phyloP scores from a whole-genome alignment of 2,329 filamentous ascomycete genomes.

The Botrytis fabae region DNA sequence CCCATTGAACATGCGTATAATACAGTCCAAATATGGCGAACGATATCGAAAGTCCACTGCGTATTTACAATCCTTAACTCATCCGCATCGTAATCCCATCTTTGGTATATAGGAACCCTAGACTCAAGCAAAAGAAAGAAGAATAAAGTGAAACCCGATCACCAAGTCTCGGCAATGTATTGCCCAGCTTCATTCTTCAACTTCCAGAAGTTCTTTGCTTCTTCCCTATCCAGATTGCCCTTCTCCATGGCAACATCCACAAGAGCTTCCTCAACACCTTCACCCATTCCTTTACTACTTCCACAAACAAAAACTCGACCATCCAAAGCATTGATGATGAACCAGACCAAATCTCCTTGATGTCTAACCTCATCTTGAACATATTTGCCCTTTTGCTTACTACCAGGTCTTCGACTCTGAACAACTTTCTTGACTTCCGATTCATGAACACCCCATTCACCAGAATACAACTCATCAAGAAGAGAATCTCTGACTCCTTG shows the following conservation, averaged over 20 bases:
- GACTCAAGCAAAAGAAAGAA: background rate
- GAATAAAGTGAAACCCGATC: conserved; percentile 24
- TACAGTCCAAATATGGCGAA: background rate
- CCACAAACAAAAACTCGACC: conserved; percentile 96
- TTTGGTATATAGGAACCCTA: background rate
- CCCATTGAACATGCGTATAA: background rate
- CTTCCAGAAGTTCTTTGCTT: conserved; percentile 85
- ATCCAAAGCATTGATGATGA: conserved; percentile 93
- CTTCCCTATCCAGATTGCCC: conserved; percentile 78
- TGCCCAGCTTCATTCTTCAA: conserved; percentile 90
- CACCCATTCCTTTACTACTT: conserved; percentile 94
- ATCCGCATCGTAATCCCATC: background rate
- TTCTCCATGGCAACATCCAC: conserved; percentile 91
- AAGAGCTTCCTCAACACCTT: conserved; percentile 86
- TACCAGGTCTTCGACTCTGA: conserved; percentile 64
- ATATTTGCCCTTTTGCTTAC: conserved; percentile 68
- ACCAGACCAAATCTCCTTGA: conserved; percentile 97
- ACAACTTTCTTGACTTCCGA: conserved; percentile 81
- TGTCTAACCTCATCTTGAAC: conserved; percentile 92
- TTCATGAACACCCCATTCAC: conserved; percentile 94
- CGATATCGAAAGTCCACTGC: background rate
- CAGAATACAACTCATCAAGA: conserved; percentile 93
- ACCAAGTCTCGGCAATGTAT: conserved; percentile 87
- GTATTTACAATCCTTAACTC: background rate
- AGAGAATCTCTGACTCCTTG: conserved; percentile 93